phyloP scores from a whole-genome alignment of 208 protist genomes.

The Leishmania guyanensis region DNA sequence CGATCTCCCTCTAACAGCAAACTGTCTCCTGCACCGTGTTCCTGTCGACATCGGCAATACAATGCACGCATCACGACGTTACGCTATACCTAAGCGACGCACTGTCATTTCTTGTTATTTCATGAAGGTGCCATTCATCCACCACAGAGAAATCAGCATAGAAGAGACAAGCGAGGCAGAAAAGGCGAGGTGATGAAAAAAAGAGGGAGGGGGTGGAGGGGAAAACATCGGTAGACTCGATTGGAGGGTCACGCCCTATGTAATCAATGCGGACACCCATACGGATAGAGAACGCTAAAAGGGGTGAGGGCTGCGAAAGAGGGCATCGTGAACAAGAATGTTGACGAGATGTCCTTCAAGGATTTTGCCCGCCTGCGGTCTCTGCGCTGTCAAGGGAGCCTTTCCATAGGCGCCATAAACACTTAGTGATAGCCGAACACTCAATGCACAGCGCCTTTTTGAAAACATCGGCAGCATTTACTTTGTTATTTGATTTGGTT shows the following conservation, averaged over 20 bases:
- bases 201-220: not conserved
- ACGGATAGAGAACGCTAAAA: not conserved
- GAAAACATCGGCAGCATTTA: not conserved
- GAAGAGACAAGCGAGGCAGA: not conserved
- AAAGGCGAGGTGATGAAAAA: not conserved
- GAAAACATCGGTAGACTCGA: not conserved
- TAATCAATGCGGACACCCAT: not conserved
- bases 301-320: not conserved
- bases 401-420: not conserved
- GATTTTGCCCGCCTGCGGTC: not conserved
- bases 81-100: not conserved
- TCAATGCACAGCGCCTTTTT: not conserved
- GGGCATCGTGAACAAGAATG: no score
- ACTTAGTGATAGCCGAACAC: not conserved
- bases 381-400: not conserved
- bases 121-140: not conserved
- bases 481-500: not conserved
- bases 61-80: not conserved
- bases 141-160: not conserved
- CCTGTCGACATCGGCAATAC: not conserved
- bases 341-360: not conserved
- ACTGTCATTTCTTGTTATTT: not conserved
- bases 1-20: not conserved
- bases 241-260: not conserved
- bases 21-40: not conserved